Conservation (phyloP, 2,329 filamentous ascomycete genomes). For the Plenodomus tracheiphilus region DNA sequence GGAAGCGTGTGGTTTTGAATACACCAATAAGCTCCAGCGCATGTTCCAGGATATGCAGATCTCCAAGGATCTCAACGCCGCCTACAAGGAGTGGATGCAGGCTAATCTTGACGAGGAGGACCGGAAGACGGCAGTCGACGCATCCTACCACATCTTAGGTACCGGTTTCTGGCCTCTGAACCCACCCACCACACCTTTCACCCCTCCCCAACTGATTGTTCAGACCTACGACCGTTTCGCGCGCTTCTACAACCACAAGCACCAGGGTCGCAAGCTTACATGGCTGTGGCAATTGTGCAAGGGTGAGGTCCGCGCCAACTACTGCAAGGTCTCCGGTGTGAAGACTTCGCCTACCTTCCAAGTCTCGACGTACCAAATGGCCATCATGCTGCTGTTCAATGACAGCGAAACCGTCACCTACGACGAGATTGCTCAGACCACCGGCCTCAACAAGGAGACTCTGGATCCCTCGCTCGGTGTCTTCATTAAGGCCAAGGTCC, state of each 20-base stretch:
- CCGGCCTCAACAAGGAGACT: slow-evolving; percentile 76
- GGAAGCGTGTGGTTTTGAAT: slow-evolving; percentile 97
- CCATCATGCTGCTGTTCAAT: slow-evolving; percentile 91
- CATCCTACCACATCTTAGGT: slow-evolving; percentile 88
- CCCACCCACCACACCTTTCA: slow-evolving; percentile 84
- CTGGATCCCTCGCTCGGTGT: slow-evolving; percentile 85
- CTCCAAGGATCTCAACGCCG: slow-evolving; percentile 91
- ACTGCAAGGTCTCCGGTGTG: slow-evolving; percentile 65
- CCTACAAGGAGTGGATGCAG: slow-evolving; percentile 78
- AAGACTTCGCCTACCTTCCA: slow-evolving; percentile 97
- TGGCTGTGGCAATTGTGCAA: slow-evolving; percentile 99
- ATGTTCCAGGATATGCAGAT: slow-evolving; percentile 99
- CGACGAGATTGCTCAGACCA: slow-evolving; percentile 82
- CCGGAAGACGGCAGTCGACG: slow-evolving; percentile 73
- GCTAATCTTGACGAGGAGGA: slow-evolving; percentile 67
- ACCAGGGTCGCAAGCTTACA: slow-evolving; percentile 92
- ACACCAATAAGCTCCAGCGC: slow-evolving; percentile 98
- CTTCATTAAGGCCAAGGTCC: slow-evolving; percentile 89
- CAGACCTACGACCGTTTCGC: slow-evolving; percentile 88
- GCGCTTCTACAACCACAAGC: slow-evolving; percentile 93
- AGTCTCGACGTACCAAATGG: slow-evolving; percentile 98
- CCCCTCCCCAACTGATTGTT: slow-evolving; percentile 80
- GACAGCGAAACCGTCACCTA: slow-evolving; percentile 84
- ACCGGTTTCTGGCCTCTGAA: slow-evolving; percentile 97
- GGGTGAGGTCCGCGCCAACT: slow-evolving; percentile 92